A percentile compares a stretch with the other conserved stretches of the same genome.
phyloP scores from a whole-genome alignment of 257 asterid genomes.

The Nemophila menziesii region DNA sequence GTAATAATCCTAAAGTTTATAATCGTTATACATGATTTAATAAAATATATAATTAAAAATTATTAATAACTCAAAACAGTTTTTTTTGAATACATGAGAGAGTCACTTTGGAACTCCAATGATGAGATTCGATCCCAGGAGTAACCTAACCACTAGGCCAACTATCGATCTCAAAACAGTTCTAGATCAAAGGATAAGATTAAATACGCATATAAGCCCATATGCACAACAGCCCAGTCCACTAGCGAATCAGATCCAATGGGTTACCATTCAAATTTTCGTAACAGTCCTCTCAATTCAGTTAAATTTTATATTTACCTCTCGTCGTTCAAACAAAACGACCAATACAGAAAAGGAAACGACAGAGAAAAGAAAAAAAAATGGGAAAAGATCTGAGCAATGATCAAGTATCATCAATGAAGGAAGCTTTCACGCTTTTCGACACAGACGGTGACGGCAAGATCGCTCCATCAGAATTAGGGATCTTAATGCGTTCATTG shows the following conservation, averaged over 20 bases:
- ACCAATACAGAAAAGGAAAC: neutral
- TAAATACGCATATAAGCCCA: too few species aligned
- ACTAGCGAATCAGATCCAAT: neutral
- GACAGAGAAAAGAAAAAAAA: neutral
- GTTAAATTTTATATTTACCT: neutral
- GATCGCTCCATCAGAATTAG: constrained; percentile 85
- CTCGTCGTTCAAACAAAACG: neutral
- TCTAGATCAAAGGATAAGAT: too few species aligned
- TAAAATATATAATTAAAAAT: too few species aligned
- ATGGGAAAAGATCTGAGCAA: constrained; percentile 91
- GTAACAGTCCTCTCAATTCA: neutral
- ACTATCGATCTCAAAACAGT: too few species aligned
- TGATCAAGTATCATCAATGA: constrained; percentile 77
- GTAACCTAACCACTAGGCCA: too few species aligned
- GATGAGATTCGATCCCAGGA: too few species aligned
- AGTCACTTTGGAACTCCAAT: too few species aligned
- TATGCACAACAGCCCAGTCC: too few species aligned
- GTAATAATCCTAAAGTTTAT: too few species aligned
- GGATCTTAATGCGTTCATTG: constrained; percentile 85
- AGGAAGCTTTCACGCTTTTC: constrained; percentile 83
- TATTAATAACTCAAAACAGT: too few species aligned
- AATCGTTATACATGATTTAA: too few species aligned
- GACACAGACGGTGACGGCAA: constrained; percentile 92
- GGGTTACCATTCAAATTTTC: neutral
- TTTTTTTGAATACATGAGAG: too few species aligned